These are phyloP conservation scores for Pavlovales sp. DNA, from an alignment of 208 protist genomes.

Conservation along the genomic window DNA sequence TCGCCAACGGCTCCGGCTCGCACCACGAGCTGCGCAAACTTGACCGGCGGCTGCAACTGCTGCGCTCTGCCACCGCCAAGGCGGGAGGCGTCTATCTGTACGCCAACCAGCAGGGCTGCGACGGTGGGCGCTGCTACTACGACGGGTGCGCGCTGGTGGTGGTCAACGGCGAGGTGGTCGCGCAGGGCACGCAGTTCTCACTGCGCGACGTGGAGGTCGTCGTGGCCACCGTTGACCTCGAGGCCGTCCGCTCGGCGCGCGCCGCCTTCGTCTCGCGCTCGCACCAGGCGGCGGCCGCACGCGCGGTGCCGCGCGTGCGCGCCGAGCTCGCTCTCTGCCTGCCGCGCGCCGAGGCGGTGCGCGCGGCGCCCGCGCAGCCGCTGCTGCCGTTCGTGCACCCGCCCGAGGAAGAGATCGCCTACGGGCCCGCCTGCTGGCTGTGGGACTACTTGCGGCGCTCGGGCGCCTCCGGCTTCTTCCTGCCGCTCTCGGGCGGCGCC, in stretches of 20 bases:
- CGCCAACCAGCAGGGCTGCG: constrained; percentile 73
- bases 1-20: constrained; percentile 64
- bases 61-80: constrained; percentile 64
- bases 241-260: constrained; percentile 56
- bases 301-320: constrained; percentile 46
- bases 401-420: constrained; percentile 32
- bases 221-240: constrained; percentile 62
- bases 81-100: constrained; percentile 73
- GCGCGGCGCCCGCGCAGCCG: not conserved
- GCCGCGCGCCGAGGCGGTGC: not conserved
- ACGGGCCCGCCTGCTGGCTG: constrained; percentile 66
- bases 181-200: constrained; percentile 66
- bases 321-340: constrained; percentile 8
- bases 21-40: constrained; percentile 76
- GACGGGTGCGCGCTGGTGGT: constrained; percentile 70
- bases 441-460: constrained; percentile 73
- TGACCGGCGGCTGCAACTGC: constrained; percentile 66
- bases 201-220: constrained; percentile 70
- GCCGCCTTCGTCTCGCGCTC: constrained; percentile 39
- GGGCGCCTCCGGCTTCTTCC: constrained; percentile 62
- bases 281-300: constrained; percentile 42
- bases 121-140: constrained; percentile 75
- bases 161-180: constrained; percentile 65
- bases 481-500: constrained; percentile 68
- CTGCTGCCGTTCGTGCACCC: not conserved